phyloP scores from a whole-genome alignment of 495 filamentous ascomycete genomes.

The Aspergillus nanangensis region DNA sequence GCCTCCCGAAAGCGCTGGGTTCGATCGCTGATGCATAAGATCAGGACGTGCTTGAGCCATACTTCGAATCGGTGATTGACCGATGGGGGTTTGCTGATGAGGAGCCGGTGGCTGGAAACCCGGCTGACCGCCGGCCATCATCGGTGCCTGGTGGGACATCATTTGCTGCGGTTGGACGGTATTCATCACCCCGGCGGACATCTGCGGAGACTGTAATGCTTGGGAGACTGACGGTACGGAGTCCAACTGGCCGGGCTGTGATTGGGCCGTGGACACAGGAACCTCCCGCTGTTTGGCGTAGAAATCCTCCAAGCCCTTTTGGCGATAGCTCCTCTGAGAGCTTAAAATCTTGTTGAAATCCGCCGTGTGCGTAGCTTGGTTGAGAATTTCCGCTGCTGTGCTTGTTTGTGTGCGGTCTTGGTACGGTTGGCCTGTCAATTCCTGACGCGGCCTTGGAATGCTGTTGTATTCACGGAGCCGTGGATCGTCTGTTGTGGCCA shows the following conservation, averaged over 20 bases:
- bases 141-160: slow-evolving; percentile 35
- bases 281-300: slow-evolving; percentile 76
- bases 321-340: slow-evolving; percentile 67
- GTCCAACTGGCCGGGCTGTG: slow-evolving; percentile 47
- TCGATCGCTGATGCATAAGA: slow-evolving; percentile 41
- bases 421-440: slow-evolving; percentile 83
- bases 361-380: slow-evolving; percentile 81
- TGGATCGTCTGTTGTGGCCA: slow-evolving; percentile 71
- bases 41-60: slow-evolving; percentile 42
- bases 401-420: slow-evolving; percentile 80
- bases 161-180: slow-evolving; percentile 30
- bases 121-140: slow-evolving; percentile 40
- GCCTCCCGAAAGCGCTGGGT: slow-evolving; percentile 36
- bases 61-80: slow-evolving; percentile 39
- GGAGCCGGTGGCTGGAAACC: slow-evolving; percentile 27
- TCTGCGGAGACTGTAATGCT: slow-evolving; percentile 39
- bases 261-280: slow-evolving; percentile 49
- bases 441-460: slow-evolving; percentile 82
- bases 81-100: slow-evolving; percentile 35
- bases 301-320: slow-evolving; percentile 68
- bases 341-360: slow-evolving; percentile 85
- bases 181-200: slow-evolving; percentile 35
- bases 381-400: slow-evolving; percentile 76
- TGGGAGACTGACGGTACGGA: slow-evolving; percentile 45
- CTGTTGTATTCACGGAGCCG: slow-evolving; percentile 76